Conservation (phyloP, 306 rosid species). For the Quercus agrifolia region DNA sequence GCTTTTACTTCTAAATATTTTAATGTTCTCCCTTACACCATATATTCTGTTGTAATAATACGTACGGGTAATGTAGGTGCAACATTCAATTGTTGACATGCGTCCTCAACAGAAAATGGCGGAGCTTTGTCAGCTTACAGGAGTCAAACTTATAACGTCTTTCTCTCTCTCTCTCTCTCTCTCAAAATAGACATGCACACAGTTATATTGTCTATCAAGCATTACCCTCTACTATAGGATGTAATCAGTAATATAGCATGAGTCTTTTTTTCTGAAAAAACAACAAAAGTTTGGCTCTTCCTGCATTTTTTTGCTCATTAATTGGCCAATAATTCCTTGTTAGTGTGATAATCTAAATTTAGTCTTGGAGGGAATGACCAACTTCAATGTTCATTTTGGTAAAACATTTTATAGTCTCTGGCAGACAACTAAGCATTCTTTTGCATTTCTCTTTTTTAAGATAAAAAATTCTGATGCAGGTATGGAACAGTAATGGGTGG, state of each 20-base stretch:
- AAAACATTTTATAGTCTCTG: background rate
- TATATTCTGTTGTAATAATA: conserved; percentile 5
- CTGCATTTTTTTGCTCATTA: background rate
- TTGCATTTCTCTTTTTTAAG: conserved; percentile 3
- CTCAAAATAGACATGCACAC: background rate
- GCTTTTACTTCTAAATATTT: conserved; percentile 3
- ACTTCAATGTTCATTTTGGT: background rate
- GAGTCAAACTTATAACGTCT: conserved; percentile 96
- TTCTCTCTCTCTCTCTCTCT: conserved; percentile 28
- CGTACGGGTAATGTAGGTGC: conserved; percentile 49
- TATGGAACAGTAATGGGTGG: conserved; percentile 98
- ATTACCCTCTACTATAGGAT: background rate
- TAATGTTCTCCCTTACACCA: background rate
- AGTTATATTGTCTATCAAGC: background rate
- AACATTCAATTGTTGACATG: conserved; percentile 89
- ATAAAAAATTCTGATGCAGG: conserved; percentile 47
- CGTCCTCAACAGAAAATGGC: conserved; percentile 95
- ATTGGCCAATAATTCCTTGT: background rate
- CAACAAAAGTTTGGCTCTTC: background rate
- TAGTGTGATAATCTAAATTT: background rate
- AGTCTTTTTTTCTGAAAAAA: background rate
- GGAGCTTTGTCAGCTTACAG: conserved; percentile 83
- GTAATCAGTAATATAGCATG: background rate
- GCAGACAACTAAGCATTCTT: background rate
- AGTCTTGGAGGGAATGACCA: background rate